Conservation (phyloP, 1,284 basidiomycete genomes). For the Termitomyces sp. region DNA sequence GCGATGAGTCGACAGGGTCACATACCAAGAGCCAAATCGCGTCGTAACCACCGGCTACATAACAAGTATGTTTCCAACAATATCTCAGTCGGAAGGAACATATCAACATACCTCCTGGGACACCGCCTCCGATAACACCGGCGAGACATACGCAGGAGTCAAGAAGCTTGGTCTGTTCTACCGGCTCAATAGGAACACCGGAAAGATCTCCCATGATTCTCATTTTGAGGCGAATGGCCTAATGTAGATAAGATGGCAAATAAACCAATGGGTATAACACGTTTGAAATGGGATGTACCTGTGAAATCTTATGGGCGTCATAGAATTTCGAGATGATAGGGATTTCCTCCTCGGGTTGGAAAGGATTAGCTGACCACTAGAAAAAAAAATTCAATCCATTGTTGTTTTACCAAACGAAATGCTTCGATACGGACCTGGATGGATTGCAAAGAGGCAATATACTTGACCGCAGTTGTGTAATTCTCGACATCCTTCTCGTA, state of each 20-base stretch:
- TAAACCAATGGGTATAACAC: neutral
- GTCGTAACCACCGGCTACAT: conserved; percentile 92
- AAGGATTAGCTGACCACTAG: conserved; percentile 58
- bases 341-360: conserved; percentile 37
- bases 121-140: conserved; percentile 91
- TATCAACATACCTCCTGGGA: conserved; percentile 77
- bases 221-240: conserved; percentile 82
- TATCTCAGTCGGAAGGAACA: neutral
- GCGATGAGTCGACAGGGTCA: conserved; percentile 49
- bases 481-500: conserved; percentile 39
- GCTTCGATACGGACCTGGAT: conserved; percentile 44
- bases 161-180: conserved; percentile 84
- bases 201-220: conserved; percentile 80
- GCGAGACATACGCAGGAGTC: conserved; percentile 72
- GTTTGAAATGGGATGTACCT: conserved; percentile 37
- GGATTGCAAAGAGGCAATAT: conserved; percentile 52
- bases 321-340: conserved; percentile 50
- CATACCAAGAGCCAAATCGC: conserved; percentile 90
- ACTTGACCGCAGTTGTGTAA: conserved; percentile 55
- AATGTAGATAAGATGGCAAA: neutral
- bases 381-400: neutral
- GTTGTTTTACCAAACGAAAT: neutral
- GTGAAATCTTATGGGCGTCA: conserved; percentile 49
- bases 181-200: conserved; percentile 87
- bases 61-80: neutral